Evolutionary conservation across 768 basidiomycete genomes (phyloP).

Genomic region (Sporobolomyces pararoseus): DNA sequence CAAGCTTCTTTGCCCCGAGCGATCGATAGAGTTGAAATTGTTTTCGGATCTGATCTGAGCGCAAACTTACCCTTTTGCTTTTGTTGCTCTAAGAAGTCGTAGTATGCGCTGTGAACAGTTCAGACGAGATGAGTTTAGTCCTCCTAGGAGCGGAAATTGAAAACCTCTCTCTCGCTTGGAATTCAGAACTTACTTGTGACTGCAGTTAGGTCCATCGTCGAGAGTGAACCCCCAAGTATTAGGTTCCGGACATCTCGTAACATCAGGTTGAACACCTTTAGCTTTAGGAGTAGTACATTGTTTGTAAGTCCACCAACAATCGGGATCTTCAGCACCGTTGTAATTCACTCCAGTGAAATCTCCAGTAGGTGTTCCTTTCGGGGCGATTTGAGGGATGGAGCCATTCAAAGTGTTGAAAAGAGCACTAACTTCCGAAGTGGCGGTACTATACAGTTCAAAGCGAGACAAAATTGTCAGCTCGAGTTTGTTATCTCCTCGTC

Average conservation of each 20-base stretch:
- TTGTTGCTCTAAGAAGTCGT: conserved; percentile 49
- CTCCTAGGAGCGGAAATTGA: no score
- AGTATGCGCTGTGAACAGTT: conserved; percentile 43
- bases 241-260: conserved; percentile 41
- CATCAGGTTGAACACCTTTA: conserved; percentile 2
- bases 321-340: conserved; percentile 20
- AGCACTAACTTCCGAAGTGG: conserved; percentile 11
- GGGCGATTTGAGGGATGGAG: conserved; percentile 45
- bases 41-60: conserved; percentile 21
- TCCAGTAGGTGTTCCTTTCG: conserved; percentile 48
- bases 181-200: conserved; percentile 45
- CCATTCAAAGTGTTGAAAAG: conserved; percentile 47
- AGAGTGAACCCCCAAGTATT: conserved; percentile 47
- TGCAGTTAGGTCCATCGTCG: conserved; percentile 39
- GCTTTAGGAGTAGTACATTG: conserved; percentile 46
- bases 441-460: not conserved
- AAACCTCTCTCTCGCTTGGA: no score
- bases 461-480: no score
- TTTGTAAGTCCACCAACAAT: conserved; percentile 43
- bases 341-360: conserved; percentile 44
- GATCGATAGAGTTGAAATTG: no score
- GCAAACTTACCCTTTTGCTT: conserved; percentile 48
- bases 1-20: no score
- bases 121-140: not conserved
- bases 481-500: no score